Evolutionary conservation across 352 stramenopile species (phyloP), one percentile per base, ranked within the genome.

Genomic region (Plasmopara muralis): DNA sequence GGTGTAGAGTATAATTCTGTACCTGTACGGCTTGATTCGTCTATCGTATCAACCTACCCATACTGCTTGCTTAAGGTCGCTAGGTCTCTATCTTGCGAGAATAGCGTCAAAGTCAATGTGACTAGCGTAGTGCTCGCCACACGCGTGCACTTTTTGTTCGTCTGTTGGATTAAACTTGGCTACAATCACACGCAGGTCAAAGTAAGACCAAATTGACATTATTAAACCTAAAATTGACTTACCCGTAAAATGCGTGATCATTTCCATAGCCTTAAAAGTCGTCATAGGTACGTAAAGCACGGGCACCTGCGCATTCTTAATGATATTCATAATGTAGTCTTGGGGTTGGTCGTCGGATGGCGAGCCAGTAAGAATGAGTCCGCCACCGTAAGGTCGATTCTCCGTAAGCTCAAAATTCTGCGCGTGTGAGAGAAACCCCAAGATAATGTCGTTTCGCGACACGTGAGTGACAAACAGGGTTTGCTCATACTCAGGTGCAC

Each of bases 401-500:
- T 68, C 86, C 44, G 60, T 77, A 40, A 74, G 60, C 59, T 89
- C 78, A 51, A 82, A 87, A 60, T 89, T 81, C 50, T 88, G 75
- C 40, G 67, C 69, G 47, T 95, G 85, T 28, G 77, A 90, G 9
- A 93, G 50, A 43, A 95, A 89, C 41, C 83, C 85, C 16, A 96
- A 62, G 47, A 96, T 95, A 57, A 96, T 95, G 62, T 96, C 87
- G 55, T 89, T 92, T 30, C 87, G 77, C 29, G 80, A 94, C 13
- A 85, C 74, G 63, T 96, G 87, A 9, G 86, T 95, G 20, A 96
- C 83, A 48, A 95, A 96, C 34, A 94, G 69, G 53, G 85, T 87
- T 50, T 89, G 66, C 42, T 84, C 81, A 61, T 74, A 87, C 50
- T 86, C 55, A 28, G 85, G 69, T 9, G 67, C 78, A n/a, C 74